phyloP scores from a whole-genome alignment of 2,329 filamentous ascomycete species.

The Colletotrichum lindemuthianum region DNA sequence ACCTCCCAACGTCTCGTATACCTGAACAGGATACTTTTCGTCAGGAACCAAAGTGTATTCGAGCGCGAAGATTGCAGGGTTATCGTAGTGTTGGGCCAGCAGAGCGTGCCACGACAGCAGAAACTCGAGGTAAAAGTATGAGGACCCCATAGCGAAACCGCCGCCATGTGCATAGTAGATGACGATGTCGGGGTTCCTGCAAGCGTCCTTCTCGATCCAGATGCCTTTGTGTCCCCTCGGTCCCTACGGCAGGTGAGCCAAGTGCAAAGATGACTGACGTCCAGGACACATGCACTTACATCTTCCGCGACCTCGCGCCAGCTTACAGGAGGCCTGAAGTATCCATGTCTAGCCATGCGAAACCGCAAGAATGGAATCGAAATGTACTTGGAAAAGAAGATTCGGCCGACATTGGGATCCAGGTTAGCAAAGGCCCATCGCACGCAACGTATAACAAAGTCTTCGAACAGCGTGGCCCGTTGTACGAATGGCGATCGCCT shows the following conservation, averaged over 20 bases:
- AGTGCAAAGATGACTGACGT: neutral
- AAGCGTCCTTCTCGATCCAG: slow-evolving; percentile 73
- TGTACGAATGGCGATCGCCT: slow-evolving; percentile 67
- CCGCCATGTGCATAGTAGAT: slow-evolving; percentile 86
- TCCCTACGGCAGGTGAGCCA: slow-evolving; percentile 25
- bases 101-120: slow-evolving; percentile 76
- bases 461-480: slow-evolving; percentile 77
- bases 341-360: slow-evolving; percentile 79
- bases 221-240: slow-evolving; percentile 63
- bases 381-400: slow-evolving; percentile 82
- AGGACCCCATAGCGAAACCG: slow-evolving; percentile 84
- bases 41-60: slow-evolving; percentile 86
- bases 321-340: slow-evolving; percentile 67
- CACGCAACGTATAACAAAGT: slow-evolving; percentile 80
- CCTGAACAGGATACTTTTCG: slow-evolving; percentile 75
- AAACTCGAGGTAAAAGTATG: slow-evolving; percentile 88
- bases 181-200: slow-evolving; percentile 75
- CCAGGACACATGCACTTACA: slow-evolving; percentile 47
- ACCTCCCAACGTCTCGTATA: slow-evolving; percentile 74
- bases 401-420: slow-evolving; percentile 72
- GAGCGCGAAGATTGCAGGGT: slow-evolving; percentile 81
- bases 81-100: slow-evolving; percentile 73
- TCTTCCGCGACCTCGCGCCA: slow-evolving; percentile 66
- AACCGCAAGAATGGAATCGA: slow-evolving; percentile 79
- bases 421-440: slow-evolving; percentile 81